Base-by-base conservation (phyloP, 352 stramenopile species). In the Thraustochytrium sp. region DNA sequence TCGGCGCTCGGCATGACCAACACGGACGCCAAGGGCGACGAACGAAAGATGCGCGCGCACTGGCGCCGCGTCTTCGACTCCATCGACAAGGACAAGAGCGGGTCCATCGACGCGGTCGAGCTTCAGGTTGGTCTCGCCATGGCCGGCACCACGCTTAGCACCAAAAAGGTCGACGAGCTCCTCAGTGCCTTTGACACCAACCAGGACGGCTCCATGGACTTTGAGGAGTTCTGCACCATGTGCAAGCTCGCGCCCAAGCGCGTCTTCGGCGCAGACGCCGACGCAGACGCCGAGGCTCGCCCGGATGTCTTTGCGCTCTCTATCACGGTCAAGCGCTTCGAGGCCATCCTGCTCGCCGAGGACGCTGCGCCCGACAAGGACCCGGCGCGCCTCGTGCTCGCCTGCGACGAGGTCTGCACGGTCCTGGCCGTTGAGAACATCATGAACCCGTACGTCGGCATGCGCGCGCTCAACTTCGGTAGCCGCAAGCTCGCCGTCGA, bases 171-270 rank as follows among this genome's bases (percentile, higher is more conserved):
- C 34, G 9, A 42, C 4, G 74, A 82, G 16, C 74, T 82, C 53
- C 26, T 82, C 54, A 36, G 21, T n/a, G 46, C 31, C 21, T 82
- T 82, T 73, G 74, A 82, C 51, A 73, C 74, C 13, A 54, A 82
- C 29, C 51, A 26, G 29, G 31, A 82, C 61, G 74, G 74, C 16
- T 21, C 23, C 37, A 82, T 82, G n/a, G 74, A 82, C 55, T 76
- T 82, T 55, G 46, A 82, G 16, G 74, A 82, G 55, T 82, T 82
- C 38, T 76, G 74, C 36, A 53, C 51, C 26, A 82, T 82, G 51
- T 82, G 74, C 55, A 51, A 82, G 5, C 74, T 82, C 29, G 74
- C 74, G 40, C 74, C n/a, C n/a, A n/a, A n/a, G n/a, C n/a, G n/a
- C n/a, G n/a, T n/a, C 42, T 16, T 49, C 5, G 42, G 5, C 16